phyloP scores from a whole-genome alignment of 2,329 filamentous ascomycete species.

The Stemphylium vesicarium region DNA sequence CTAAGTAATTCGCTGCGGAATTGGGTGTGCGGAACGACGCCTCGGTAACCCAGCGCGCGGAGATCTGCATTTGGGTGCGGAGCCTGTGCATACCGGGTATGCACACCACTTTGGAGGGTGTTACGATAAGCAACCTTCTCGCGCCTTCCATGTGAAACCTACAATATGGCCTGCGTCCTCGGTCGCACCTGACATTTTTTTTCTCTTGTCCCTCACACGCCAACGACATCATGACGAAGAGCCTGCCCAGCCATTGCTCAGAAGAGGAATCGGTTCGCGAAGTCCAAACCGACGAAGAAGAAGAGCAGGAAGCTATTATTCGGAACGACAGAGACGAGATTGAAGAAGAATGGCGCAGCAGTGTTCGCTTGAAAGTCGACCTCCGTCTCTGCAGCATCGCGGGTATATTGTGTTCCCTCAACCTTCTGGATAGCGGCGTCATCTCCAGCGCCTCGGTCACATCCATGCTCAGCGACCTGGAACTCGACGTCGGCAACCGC shows the following conservation, averaged over 20 bases:
- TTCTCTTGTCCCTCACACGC: neutral
- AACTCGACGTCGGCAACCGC: constrained; percentile 65
- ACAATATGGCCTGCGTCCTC: constrained; percentile 9
- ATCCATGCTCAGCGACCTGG: constrained; percentile 68
- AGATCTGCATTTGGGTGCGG: constrained; percentile 14
- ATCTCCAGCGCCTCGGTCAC: constrained; percentile 74
- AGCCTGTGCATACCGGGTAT: constrained; percentile 15
- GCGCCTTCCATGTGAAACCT: constrained; percentile 10
- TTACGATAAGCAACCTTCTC: constrained; percentile 21
- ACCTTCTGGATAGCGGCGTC: constrained; percentile 73
- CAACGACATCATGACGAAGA: constrained; percentile 23
- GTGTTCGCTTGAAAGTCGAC: constrained; percentile 68
- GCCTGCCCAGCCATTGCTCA: constrained; percentile 19
- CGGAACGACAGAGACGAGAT: constrained; percentile 12
- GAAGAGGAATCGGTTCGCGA: constrained; percentile 22
- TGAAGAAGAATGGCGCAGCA: constrained; percentile 50
- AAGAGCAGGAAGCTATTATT: constrained; percentile 8
- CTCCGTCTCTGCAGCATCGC: constrained; percentile 73
- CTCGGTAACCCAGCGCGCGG: constrained; percentile 6
- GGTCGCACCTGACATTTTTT: neutral
- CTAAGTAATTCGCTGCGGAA: constrained; percentile 16
- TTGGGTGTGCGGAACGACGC: constrained; percentile 4
- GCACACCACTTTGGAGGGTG: constrained; percentile 10
- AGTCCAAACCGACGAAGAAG: constrained; percentile 13
- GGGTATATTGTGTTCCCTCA: constrained; percentile 72